Conservation (phyloP, 2,329 filamentous ascomycete species). For the Paramyrothecium sp. region DNA sequence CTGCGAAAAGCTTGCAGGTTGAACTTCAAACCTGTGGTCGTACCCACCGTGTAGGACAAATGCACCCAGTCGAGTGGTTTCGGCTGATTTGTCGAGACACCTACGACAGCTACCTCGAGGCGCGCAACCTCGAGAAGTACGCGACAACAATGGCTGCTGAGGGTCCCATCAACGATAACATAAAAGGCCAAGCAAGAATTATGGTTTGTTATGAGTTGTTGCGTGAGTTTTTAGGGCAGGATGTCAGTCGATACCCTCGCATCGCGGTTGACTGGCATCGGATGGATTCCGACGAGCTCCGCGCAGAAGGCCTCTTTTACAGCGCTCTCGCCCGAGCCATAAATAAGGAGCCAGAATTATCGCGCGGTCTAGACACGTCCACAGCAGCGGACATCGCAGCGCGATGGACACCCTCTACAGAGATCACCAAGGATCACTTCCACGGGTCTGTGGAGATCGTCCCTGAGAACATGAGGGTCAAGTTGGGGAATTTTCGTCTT, state of each 20-base stretch:
- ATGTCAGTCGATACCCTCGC: neutral
- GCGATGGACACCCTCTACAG: no score
- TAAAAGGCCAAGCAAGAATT: neutral
- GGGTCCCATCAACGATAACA: neutral
- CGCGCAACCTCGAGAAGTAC: neutral
- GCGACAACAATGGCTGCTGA: neutral
- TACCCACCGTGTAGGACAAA: no score
- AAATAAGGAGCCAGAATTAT: no score
- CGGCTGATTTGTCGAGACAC: neutral
- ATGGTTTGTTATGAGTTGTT: neutral
- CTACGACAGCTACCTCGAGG: neutral
- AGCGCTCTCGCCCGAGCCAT: neutral
- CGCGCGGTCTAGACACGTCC: no score
- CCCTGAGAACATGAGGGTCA: no score
- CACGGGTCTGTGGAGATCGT: no score
- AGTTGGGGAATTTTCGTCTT: no score
- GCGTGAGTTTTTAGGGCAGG: neutral
- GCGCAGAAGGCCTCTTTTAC: neutral
- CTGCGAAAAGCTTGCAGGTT: no score
- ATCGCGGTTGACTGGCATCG: neutral
- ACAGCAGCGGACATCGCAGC: no score
- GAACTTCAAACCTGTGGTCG: no score
- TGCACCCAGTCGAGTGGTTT: neutral
- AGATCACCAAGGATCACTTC: no score
- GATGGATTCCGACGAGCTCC: neutral